A percentile compares a stretch with the other conserved stretches of the same genome.
Conservation (phyloP, 805 yeast species). For the Starmerella etchellsii region DNA sequence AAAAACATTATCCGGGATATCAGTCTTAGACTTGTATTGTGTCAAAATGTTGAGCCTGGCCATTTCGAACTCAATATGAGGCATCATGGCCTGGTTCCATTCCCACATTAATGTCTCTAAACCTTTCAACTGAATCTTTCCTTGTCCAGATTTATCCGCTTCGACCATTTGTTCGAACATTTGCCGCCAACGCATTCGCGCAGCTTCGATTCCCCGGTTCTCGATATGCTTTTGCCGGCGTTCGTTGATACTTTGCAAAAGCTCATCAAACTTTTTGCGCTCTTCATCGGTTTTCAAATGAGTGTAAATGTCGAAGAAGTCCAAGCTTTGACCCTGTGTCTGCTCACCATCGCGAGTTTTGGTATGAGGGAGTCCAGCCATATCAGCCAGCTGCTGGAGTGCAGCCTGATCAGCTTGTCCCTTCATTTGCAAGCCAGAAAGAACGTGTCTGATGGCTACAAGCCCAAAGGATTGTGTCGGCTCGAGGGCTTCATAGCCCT, state of each 20-base stretch:
- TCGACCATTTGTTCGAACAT: constrained; percentile 37
- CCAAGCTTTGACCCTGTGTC: constrained; percentile 27
- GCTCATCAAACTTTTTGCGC: constrained; percentile 42
- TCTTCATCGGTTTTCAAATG: constrained; percentile 35
- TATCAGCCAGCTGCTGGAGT: constrained; percentile 18
- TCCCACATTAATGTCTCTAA: constrained; percentile 66
- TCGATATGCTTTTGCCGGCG: constrained; percentile 70
- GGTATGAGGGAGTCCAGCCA: constrained; percentile 25
- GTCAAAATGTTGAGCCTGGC: constrained; percentile 38
- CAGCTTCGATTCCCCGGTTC: constrained; percentile 67
- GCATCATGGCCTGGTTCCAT: constrained; percentile 69
- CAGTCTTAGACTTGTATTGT: constrained; percentile 17
- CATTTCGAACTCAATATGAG: constrained; percentile 56
- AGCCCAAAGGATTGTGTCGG: constrained; percentile 70
- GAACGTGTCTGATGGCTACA: constrained; percentile 63
- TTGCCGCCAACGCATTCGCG: constrained; percentile 82
- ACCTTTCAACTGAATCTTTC: constrained; percentile 29
- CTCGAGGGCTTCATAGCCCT: constrained; percentile 38
- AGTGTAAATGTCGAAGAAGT: constrained; percentile 57
- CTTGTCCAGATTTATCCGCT: constrained; percentile 32
- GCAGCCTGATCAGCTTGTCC: constrained; percentile 19
- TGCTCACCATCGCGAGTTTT: constrained; percentile 23
- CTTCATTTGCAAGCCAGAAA: constrained; percentile 25
- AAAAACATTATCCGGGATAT: constrained; percentile 17
- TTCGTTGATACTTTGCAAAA: constrained; percentile 56